Conservation (phyloP, 768 basidiomycete species). For the Naganishia antarctica region DNA sequence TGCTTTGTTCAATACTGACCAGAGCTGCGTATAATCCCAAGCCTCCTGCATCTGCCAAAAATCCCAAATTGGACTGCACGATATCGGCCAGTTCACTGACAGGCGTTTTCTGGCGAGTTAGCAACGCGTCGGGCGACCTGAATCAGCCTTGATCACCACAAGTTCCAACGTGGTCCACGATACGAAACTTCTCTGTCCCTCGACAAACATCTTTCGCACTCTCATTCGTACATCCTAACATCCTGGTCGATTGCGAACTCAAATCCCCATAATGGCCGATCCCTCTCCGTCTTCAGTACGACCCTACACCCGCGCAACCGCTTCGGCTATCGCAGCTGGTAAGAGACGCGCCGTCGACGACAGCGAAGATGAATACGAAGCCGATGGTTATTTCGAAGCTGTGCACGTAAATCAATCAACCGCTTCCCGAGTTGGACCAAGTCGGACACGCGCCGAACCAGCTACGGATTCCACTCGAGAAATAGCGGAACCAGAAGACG, state of each 20-base stretch:
- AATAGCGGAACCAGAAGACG: background rate
- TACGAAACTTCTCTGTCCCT: no score
- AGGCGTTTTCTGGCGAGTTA: no score
- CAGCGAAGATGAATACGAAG: constrained; percentile 9
- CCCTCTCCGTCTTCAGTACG: constrained; percentile 8
- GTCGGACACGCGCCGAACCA: background rate
- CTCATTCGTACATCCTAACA: background rate
- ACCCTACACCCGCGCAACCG: constrained; percentile 15
- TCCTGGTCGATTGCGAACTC: background rate
- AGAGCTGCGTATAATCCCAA: no score
- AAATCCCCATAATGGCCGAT: no score
- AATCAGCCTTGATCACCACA: no score
- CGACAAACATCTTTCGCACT: no score
- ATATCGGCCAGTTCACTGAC: no score
- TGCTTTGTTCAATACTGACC: no score
- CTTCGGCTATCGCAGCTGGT: constrained; percentile 11
- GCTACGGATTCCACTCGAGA: background rate
- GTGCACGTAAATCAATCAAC: background rate
- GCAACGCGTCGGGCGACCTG: no score
- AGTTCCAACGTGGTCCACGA: no score
- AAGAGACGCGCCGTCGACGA: constrained; percentile 10
- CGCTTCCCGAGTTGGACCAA: background rate
- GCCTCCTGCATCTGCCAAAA: no score
- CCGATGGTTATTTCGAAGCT: background rate
- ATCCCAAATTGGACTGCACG: no score